Evolutionary conservation across 176 grass and related monocot species (phyloP), one percentile per base, ranked within the genome.

Genomic region (Bromus sterilis): DNA sequence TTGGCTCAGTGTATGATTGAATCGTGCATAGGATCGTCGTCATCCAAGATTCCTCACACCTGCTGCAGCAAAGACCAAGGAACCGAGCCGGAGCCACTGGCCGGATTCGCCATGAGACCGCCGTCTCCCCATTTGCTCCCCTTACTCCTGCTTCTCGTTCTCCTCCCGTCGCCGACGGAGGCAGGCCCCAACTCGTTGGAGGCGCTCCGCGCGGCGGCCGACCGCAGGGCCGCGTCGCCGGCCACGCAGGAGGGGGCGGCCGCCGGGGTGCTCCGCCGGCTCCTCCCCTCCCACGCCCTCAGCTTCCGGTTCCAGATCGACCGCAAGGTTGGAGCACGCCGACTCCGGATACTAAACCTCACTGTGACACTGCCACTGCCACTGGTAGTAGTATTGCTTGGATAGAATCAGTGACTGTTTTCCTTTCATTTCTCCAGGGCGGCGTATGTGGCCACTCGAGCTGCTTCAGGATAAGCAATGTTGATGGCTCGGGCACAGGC

Each of bases 301-400:
- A 98, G 95, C 87, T 98, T 98, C 78, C 85, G 80, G 39, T 91
- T 98, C 88, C 79, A 82, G 65, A 98, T 98, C 62, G 90, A 90
- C 74, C 76, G 90, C 70, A 83, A 94, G 88, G 95, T 98, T 39
- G 10, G 24, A 57, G 71, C 60, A 21, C 35, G 33, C 49, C 44
- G 25, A 39, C 56, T 77, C 26, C 23, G 29, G 26, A 23, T 20
- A 23, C 34, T 40, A 64, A 57, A 80, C 44, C 63, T 20, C 78
- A 20, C 23, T 40, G 9, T 40, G 25, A 29, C 78, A 28, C 23
- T 56, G 5, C 29, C 35, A 29, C n/a, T n/a, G n/a, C n/a, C n/a
- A n/a, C n/a, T n/a, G n/a, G n/a, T 40, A 13, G 35, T 4, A 20
- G 57, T 63, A 28, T 32, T 58, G 12, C 7, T 60, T 21, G 24